Conservation (phyloP, 2,329 filamentous ascomycete species). For the Didymella keratinophila region DNA sequence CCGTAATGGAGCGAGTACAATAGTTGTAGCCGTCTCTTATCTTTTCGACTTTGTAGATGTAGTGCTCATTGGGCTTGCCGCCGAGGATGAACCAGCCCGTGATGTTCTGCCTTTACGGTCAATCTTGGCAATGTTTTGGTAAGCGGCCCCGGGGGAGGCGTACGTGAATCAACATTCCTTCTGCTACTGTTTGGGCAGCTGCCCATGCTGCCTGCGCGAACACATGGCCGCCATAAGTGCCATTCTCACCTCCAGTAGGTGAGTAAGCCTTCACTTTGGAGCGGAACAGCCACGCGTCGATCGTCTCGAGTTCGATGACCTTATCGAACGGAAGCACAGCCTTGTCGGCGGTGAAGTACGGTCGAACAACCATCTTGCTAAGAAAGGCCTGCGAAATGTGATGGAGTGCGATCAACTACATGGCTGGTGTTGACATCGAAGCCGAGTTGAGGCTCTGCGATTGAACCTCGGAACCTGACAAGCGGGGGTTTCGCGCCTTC, state of each 20-base stretch:
- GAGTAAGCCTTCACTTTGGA: constrained; percentile 54
- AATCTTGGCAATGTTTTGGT: too few species aligned
- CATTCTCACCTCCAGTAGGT: constrained; percentile 51
- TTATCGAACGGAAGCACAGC: constrained; percentile 51
- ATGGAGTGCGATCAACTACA: not conserved
- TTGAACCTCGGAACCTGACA: constrained; percentile 17
- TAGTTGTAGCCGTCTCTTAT: constrained; percentile 62
- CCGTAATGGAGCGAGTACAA: constrained; percentile 61
- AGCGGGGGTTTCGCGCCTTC: constrained; percentile 15
- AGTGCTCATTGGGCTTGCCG: constrained; percentile 58
- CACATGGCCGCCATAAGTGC: constrained; percentile 64
- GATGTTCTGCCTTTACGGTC: constrained; percentile 53
- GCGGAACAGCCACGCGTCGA: constrained; percentile 52
- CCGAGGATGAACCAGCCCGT: constrained; percentile 62
- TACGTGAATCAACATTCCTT: constrained; percentile 62
- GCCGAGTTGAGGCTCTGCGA: constrained; percentile 14
- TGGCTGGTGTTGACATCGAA: not conserved
- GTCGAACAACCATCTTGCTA: constrained; percentile 36
- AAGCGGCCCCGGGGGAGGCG: too few species aligned
- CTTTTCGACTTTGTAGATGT: constrained; percentile 60
- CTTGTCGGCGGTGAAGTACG: constrained; percentile 36
- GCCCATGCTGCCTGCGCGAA: constrained; percentile 66
- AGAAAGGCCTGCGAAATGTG: too few species aligned
- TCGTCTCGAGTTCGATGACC: constrained; percentile 52
- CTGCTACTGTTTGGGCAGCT: constrained; percentile 61